These are phyloP conservation scores for Scedosporium dehoogii DNA, from an alignment of 2,329 filamentous ascomycete species.

Conservation along the genomic window DNA sequence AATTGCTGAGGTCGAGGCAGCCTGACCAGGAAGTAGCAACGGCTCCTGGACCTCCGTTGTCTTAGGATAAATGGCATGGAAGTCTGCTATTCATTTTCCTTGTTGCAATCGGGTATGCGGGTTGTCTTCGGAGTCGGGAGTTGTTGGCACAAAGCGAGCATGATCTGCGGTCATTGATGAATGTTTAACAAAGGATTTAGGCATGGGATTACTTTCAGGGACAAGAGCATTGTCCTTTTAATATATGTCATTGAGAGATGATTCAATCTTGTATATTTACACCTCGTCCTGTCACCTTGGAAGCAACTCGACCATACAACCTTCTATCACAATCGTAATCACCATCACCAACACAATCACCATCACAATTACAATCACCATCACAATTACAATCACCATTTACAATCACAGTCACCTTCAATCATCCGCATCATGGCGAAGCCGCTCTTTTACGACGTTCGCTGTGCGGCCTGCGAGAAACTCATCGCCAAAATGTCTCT, in stretches of 20 bases:
- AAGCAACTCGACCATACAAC: too few relatives aligned
- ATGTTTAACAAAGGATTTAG: too few relatives aligned
- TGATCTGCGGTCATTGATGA: neutral
- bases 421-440: neutral
- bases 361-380: too few relatives aligned
- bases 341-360: too few relatives aligned
- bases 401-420: too few relatives aligned
- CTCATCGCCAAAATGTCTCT: neutral
- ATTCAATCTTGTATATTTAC: neutral
- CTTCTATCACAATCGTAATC: too few relatives aligned
- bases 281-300: neutral
- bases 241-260: neutral
- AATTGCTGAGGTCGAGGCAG: conserved; percentile 12
- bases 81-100: neutral
- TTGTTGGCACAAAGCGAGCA: neutral
- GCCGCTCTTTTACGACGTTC: neutral
- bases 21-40: conserved; percentile 4
- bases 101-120: neutral
- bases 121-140: neutral
- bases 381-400: too few relatives aligned
- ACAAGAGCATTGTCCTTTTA: neutral
- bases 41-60: neutral
- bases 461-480: neutral
- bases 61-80: neutral
- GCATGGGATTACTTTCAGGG: too few relatives aligned